Percentiles rank a stretch among this genome's conserved stretches.
Evolutionary conservation across 345 rosid genomes (phyloP).

Genomic region (Dimocarpus longan): DNA sequence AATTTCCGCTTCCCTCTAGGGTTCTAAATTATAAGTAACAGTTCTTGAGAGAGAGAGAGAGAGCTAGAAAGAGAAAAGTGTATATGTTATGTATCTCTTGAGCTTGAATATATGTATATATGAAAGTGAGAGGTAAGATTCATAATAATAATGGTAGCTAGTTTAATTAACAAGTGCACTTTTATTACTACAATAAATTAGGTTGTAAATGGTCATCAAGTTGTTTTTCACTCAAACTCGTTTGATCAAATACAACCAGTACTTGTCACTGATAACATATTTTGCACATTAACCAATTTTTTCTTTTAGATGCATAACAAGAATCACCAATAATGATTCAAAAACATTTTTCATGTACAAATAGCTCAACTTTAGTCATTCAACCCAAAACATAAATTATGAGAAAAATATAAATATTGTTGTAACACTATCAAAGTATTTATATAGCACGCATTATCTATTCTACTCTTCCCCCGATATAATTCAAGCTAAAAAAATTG

Average conservation of each 20-base stretch:
- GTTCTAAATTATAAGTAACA: conserved; percentile 3
- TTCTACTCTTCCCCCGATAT: not conserved
- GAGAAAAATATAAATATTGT: not conserved
- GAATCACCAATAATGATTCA: not conserved
- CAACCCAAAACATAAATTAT: conserved; percentile 17
- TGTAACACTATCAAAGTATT: conserved; percentile 15
- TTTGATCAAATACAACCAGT: not conserved
- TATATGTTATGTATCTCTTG: not conserved
- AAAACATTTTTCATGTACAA: not conserved
- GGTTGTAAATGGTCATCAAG: not conserved
- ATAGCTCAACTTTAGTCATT: conserved; percentile 9
- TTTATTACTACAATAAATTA: not conserved
- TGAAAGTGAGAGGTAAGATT: not conserved
- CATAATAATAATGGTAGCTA: conserved; percentile 1
- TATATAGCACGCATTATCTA: not conserved
- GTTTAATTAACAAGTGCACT: not conserved
- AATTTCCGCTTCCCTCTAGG: not conserved
- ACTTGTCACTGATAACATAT: not conserved
- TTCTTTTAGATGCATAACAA: not conserved
- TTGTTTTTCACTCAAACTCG: not conserved
- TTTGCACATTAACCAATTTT: not conserved
- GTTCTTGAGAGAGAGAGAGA: not conserved
- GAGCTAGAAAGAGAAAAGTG: not conserved
- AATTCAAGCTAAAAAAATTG: not conserved
- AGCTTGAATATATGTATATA: not conserved